A percentile compares a stretch with the other conserved stretches of the same genome.
Conservation (phyloP, 2,329 filamentous ascomycete species). For the Salinomyces thailandicus region DNA sequence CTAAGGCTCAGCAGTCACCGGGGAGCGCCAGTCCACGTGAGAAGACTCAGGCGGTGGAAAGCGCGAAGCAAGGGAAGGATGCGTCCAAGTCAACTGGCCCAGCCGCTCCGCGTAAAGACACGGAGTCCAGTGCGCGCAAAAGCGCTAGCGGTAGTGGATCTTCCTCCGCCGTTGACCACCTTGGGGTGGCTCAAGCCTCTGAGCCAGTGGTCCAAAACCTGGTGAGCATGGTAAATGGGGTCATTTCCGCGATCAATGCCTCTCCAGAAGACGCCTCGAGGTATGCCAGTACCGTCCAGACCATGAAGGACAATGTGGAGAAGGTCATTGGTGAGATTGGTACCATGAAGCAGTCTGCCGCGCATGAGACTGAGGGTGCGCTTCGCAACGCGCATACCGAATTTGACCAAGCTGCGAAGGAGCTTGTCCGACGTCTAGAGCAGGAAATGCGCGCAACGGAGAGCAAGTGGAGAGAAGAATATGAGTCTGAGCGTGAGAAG, state of each 20-base stretch:
- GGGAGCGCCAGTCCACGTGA: slow-evolving; percentile 11
- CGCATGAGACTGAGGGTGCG: slow-evolving; percentile 62
- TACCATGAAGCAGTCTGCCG: slow-evolving; percentile 57
- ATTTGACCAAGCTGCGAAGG: slow-evolving; percentile 77
- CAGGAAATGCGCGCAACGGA: slow-evolving; percentile 72
- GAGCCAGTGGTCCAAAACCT: slow-evolving; percentile 88
- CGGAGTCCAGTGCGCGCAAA: neutral
- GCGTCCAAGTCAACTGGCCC: slow-evolving; percentile 13
- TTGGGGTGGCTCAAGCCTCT: slow-evolving; percentile 62
- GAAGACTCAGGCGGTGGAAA: slow-evolving; percentile 21
- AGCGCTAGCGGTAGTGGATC: neutral
- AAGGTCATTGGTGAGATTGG: slow-evolving; percentile 71
- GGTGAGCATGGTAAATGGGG: slow-evolving; percentile 89
- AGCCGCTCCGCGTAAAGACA: neutral
- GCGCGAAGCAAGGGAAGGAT: slow-evolving; percentile 21
- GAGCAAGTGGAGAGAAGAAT: slow-evolving; percentile 73
- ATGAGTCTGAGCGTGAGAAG: slow-evolving; percentile 74
- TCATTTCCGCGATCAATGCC: slow-evolving; percentile 86
- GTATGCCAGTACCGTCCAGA: slow-evolving; percentile 66
- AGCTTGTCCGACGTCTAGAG: slow-evolving; percentile 83
- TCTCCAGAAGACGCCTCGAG: slow-evolving; percentile 63
- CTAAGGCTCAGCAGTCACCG: slow-evolving; percentile 15
- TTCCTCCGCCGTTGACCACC: slow-evolving; percentile 58
- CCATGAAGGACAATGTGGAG: slow-evolving; percentile 74
- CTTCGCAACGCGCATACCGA: slow-evolving; percentile 61